Evolutionary conservation across 306 rosid species (phyloP), one percentile per base, ranked within the genome.

Genomic region (Glycine tomentella): DNA sequence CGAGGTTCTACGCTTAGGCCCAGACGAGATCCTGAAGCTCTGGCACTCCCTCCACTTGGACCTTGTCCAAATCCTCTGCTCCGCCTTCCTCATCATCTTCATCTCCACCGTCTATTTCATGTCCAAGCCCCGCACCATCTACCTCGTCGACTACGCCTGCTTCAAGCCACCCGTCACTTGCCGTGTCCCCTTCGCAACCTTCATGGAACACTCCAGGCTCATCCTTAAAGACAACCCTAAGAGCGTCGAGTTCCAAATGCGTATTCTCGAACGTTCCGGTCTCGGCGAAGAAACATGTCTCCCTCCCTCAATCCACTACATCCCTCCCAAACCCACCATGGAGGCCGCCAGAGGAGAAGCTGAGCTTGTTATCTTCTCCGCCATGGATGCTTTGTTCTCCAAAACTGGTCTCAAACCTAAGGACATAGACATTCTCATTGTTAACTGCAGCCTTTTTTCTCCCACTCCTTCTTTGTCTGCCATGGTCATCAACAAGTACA

Each of bases 141-240:
- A 57, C 88, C 90, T 95, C 3, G 99, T 95, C 0, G 99, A 95
- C 68, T 95, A 93, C 36, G 94, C 98, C 2, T 95, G 99, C 71
- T 95, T 85, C 90, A 95, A 93, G 51, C 98, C 99, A 0, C 99
- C 99, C 0, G 88, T 93, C 3, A 95, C 97, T 0, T 95, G 97
- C 78, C 85, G 99, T 3, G 99, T 95, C 6, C 98, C 99, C 1
- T 93, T 91, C 69, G 92, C 99, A 2, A 93, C 99, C 48, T 95
- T 95, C 93, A 95, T 95, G 98, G 99, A 95, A 53, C 99, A 95
- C 38, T 95, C 99, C 0, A 72, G 97, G 38, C 92, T 95, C n/a
- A 93, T 74, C 78, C 88, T 95, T 9, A 84, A 71, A 25, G 59
- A 91, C 84, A 95, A 91, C 58, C 98, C 99, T 0, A 93, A 93